These are phyloP conservation scores for Tetrastigma voinierianum DNA, from an alignment of 164 flowering plant species.

Conservation along the genomic window DNA sequence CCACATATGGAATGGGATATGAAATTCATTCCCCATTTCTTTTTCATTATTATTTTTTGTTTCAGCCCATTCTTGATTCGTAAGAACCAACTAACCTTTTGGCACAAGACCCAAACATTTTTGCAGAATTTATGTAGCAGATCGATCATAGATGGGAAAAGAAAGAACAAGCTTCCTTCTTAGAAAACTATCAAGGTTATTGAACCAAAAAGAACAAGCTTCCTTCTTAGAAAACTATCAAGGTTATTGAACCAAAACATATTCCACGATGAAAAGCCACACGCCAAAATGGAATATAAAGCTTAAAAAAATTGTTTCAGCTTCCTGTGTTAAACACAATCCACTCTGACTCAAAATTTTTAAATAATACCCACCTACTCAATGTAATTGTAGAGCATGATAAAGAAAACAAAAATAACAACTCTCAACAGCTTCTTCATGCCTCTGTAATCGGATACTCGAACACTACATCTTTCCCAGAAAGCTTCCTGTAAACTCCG, in stretches of 20 bases:
- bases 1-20: too few species aligned
- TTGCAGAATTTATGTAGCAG: too few species aligned
- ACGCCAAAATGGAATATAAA: not conserved
- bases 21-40: too few species aligned
- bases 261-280: not conserved
- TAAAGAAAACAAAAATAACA: not conserved
- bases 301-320: not conserved
- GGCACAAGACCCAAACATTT: too few species aligned
- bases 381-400: slow-evolving; percentile 2
- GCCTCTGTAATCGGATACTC: slow-evolving; percentile 71
- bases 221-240: too few species aligned
- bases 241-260: not conserved
- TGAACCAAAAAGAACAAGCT: not conserved
- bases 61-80: too few species aligned
- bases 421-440: slow-evolving; percentile 5
- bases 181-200: too few species aligned
- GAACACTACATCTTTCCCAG: slow-evolving; percentile 83
- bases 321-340: not conserved
- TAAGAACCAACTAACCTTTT: too few species aligned
- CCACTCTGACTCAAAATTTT: slow-evolving; percentile 9
- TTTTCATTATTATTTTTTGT: too few species aligned
- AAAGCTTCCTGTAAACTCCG: slow-evolving; percentile 77
- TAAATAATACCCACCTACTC: slow-evolving; percentile 2
- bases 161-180: too few species aligned
- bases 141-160: too few species aligned